Base-by-base conservation (phyloP, 305 asterid species). In the Solanum hybrid region DNA sequence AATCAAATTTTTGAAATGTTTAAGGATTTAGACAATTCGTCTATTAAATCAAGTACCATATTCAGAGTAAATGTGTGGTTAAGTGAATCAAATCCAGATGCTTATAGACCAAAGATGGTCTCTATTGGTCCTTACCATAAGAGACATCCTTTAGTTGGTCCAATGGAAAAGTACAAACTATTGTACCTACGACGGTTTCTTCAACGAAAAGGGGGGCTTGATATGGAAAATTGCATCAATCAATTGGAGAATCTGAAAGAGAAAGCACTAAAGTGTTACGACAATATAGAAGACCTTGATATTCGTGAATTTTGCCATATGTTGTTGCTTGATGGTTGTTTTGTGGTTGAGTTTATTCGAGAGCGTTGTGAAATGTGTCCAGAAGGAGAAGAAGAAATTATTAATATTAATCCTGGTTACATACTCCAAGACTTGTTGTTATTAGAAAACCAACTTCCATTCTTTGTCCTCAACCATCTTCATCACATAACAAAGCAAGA, bases 371-470 rank as follows among this genome's bases (percentile, higher is more conserved):
- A 2, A 36, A 36, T 36, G 3, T 36, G 3, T 36, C 6, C 1
- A 2, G 38, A 36, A 36, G 78, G 34, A 85, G 27, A 16, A 31
- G n/a, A 56, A 5, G 4, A 6, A 2, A 85, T 60, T 20, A 60
- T 31, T 20, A 26, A 69, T 2, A 3, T 5, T 9, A 5, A 26
- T 35, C 60, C 4, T 46, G 13, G 7, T 10, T 87, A 90, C 9
- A 20, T 88, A 9, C 11, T 8, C 20, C 84, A 66, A 2, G 90
- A 91, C 87, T 20, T 90, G 16, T 6, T 91, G 42, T 16, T 88
- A 26, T 5, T 88, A 27, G 93, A 90, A 75, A 91, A 90, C 36
- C 93, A 89, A 38, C 64, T 91, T 56, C 92, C 90, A 1, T 90
- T 88, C 77, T 79, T 90, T 24, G 5, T 91, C 69, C 92, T 91